A percentile compares a stretch with the other conserved stretches of the same genome.
These are phyloP conservation scores for Platanus orientalis DNA, from an alignment of 164 flowering plant genomes.

Conservation along the genomic window DNA sequence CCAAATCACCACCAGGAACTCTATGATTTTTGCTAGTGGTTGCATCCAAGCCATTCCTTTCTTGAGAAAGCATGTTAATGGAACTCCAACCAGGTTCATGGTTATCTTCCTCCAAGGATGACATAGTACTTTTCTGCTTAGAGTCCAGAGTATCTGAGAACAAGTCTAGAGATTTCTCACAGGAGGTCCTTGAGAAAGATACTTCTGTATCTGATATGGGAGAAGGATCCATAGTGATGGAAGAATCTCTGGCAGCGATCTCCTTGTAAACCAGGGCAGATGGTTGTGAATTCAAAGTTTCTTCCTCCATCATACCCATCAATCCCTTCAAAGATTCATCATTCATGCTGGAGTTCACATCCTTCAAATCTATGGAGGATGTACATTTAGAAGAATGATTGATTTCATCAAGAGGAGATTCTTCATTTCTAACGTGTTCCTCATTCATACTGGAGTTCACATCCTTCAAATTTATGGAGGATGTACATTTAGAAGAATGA, in stretches of 20 bases:
- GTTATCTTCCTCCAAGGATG: conserved; percentile 21
- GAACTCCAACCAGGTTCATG: conserved; percentile 14
- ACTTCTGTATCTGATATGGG: conserved; percentile 27
- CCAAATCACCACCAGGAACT: conserved; percentile 11
- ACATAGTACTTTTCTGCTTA: conserved; percentile 11
- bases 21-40: conserved; percentile 7
- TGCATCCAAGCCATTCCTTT: conserved; percentile 19
- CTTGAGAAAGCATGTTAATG: conserved; percentile 12
- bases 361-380: conserved; percentile 17
- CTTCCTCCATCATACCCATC: conserved; percentile 15
- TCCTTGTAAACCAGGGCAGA: conserved; percentile 15
- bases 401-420: conserved; percentile 15
- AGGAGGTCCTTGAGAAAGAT: conserved; percentile 4
- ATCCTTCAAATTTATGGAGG: conserved; percentile 18
- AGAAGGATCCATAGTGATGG: conserved; percentile 19
- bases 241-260: conserved; percentile 18
- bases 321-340: conserved; percentile 18
- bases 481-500: conserved; percentile 16
- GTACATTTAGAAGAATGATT: conserved; percentile 18
- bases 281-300: conserved; percentile 13
- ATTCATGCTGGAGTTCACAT: conserved; percentile 8
- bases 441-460: conserved; percentile 10
- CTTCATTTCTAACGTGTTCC: conserved; percentile 27
- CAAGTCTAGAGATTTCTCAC: conserved; percentile 9
- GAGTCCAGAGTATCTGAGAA: conserved; percentile 11